phyloP scores from a whole-genome alignment of 2,329 filamentous ascomycete species.

The Ascochyta lentis region DNA sequence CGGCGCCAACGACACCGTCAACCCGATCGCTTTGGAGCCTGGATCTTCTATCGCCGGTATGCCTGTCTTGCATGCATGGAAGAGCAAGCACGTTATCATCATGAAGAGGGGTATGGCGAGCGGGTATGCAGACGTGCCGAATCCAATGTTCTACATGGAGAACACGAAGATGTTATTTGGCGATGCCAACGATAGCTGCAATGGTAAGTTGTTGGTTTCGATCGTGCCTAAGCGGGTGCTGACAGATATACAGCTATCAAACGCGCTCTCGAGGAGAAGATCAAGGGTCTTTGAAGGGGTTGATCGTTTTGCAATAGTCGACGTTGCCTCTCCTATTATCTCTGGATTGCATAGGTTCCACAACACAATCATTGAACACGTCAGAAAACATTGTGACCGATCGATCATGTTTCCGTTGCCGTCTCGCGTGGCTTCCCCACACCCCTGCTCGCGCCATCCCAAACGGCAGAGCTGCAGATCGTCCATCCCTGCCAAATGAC shows the following conservation, averaged over 20 bases:
- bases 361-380: neutral
- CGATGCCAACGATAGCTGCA: conserved; percentile 83
- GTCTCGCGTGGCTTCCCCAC: conserved; percentile 6
- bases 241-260: conserved; percentile 42
- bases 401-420: neutral
- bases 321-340: neutral
- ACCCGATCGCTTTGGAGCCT: conserved; percentile 84
- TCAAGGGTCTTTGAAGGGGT: conserved; percentile 33
- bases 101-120: conserved; percentile 93
- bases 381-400: neutral
- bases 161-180: conserved; percentile 91
- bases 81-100: conserved; percentile 89
- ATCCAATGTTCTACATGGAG: conserved; percentile 93
- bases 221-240: conserved; percentile 11
- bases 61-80: conserved; percentile 92
- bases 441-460: conserved; percentile 2
- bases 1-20: conserved; percentile 91
- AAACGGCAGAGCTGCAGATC: conserved; percentile 8
- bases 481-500: conserved; percentile 14
- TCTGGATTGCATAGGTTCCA: neutral
- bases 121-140: conserved; percentile 89
- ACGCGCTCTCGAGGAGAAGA: conserved; percentile 46
- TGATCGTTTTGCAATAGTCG: neutral
- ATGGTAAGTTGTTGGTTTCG: conserved; percentile 55
- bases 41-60: conserved; percentile 88